Evolutionary conservation across 2,329 filamentous ascomycete species (phyloP).

Genomic region (Apiospora aurea): DNA sequence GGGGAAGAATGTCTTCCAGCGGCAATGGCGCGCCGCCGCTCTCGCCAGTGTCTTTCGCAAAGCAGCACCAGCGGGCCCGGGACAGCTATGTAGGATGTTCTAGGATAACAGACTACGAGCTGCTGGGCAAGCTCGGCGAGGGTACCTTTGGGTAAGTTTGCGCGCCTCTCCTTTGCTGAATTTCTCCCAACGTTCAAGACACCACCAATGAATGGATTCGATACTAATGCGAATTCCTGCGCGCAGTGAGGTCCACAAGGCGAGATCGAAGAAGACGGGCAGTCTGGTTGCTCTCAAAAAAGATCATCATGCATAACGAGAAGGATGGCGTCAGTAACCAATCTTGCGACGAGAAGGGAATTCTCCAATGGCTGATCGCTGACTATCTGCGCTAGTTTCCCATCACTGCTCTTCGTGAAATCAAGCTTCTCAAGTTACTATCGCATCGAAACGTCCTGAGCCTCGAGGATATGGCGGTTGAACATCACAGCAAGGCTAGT

Average conservation of each 20-base stretch:
- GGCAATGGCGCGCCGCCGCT: slow-evolving; percentile 43
- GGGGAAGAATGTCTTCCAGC: slow-evolving; percentile 12
- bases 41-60: slow-evolving; percentile 64
- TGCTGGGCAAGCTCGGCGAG: slow-evolving; percentile 86
- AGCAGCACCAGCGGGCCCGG: slow-evolving; percentile 61
- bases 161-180: too few species aligned
- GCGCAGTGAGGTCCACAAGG: slow-evolving; percentile 85
- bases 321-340: slow-evolving; percentile 79
- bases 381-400: slow-evolving; percentile 69
- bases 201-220: background rate
- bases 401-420: slow-evolving; percentile 96
- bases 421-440: slow-evolving; percentile 96
- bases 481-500: slow-evolving; percentile 59
- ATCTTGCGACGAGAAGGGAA: background rate
- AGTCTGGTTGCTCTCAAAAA: slow-evolving; percentile 90
- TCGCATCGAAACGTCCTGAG: slow-evolving; percentile 87
- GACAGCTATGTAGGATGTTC: slow-evolving; percentile 84
- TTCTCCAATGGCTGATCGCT: slow-evolving; percentile 28
- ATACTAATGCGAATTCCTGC: slow-evolving; percentile 10
- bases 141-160: slow-evolving; percentile 84
- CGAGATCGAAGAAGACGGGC: slow-evolving; percentile 76
- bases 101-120: slow-evolving; percentile 79
- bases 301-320: slow-evolving; percentile 99
- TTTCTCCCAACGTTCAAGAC: background rate
- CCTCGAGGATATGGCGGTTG: slow-evolving; percentile 95